Percentiles rank a stretch among this genome's conserved stretches.
Evolutionary conservation across 371 early-diverging fungal species (phyloP).

Genomic region (Mortierella sp.): DNA sequence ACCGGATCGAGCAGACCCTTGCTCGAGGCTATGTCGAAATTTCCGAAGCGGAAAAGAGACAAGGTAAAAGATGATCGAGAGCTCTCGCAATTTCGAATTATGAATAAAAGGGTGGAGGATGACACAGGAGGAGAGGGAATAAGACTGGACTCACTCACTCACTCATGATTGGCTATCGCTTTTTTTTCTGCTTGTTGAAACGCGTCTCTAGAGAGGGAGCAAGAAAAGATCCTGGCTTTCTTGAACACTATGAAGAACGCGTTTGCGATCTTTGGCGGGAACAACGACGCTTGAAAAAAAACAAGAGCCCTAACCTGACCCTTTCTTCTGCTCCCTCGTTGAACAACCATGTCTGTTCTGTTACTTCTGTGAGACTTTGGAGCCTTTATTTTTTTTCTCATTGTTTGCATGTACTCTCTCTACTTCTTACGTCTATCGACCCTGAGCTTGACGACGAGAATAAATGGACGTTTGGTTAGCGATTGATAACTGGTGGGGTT

Average conservation of each 20-base stretch:
- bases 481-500: too few relatives aligned
- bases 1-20: slow-evolving; percentile 22
- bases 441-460: neutral
- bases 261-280: slow-evolving; percentile 17
- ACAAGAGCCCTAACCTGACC: neutral
- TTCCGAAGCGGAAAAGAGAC: slow-evolving; percentile 21
- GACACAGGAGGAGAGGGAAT: too few relatives aligned
- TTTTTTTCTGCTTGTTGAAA: neutral
- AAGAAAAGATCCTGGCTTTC: slow-evolving; percentile 26
- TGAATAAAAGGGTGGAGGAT: too few relatives aligned
- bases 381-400: neutral
- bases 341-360: neutral
- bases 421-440: neutral
- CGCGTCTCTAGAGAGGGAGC: slow-evolving; percentile 15
- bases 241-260: slow-evolving; percentile 34
- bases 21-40: neutral
- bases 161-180: neutral
- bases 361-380: neutral
- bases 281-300: neutral
- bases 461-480: neutral
- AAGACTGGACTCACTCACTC: too few relatives aligned
- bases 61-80: slow-evolving; percentile 12
- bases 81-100: too few relatives aligned
- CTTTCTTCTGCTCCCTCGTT: neutral
- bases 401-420: too few relatives aligned